Evolutionary conservation across 2,329 filamentous ascomycete genomes (phyloP), one percentile per base, ranked within the genome.

Genomic region (Albifimbria verrucaria): DNA sequence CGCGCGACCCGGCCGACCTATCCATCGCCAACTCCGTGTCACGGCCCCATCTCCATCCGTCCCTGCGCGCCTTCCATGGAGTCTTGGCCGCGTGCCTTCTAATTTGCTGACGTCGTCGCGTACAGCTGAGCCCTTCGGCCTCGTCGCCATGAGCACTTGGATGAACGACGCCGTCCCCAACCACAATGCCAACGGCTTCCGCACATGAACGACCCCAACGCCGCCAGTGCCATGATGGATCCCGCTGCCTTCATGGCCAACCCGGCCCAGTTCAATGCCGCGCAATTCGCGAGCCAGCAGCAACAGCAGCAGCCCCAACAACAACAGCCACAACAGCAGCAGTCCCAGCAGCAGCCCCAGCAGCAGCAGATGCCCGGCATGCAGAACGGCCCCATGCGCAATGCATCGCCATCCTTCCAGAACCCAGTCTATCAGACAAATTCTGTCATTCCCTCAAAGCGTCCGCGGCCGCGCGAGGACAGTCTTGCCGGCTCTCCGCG

Each of bases 381-480:
- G 82, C 89, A 90, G 69, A 94, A 93, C 76, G 88, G 90, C 74
- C 84, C 80, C 65, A 87, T 89, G 78, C 90, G 90, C 79, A 92
- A 91, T 72, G 86, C 85, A 56, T 92, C 90, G 51, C 89, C 89
- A 44, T 85, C 70, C 43, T 93, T 90, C 70, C 82, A 88, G 65
- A 89, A 89, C 65, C 83, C 88, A 56, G 82, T 84, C 65, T 95
- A 93, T 76, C 88, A 92, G 68, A 90, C 90, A 61, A 93, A 90
- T 73, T 81, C 88, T 47, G 86, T 96, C 65, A 87, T 96, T 61
- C 93, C 93, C 54, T 93, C 92, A 21, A 99, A 97, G 75, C 85
- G 94, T 65, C 83, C 89, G 51, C 83, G 90, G 46, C 88, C 89
- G 50, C 79, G 84, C 67, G 91, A 96, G 72, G 92, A 97, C 71